These are phyloP conservation scores for Penicillium sp. DNA, from an alignment of 2,329 filamentous ascomycete species.

Conservation along the genomic window DNA sequence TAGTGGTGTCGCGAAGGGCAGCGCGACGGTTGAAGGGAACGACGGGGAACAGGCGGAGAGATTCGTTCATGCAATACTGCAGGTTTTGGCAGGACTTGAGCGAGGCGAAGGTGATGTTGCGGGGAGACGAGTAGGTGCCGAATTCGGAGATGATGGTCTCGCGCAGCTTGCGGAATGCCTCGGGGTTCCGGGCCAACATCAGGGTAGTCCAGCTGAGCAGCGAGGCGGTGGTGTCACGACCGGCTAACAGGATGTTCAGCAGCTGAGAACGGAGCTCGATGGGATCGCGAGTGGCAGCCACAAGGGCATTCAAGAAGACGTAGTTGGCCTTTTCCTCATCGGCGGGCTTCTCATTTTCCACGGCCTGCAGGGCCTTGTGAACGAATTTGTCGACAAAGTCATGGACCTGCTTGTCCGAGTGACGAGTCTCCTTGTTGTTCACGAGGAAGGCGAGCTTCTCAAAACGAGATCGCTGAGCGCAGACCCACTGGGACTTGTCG, in stretches of 20 bases:
- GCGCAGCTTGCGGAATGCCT: constrained; percentile 37
- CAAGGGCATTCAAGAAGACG: constrained; percentile 51
- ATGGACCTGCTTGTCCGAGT: constrained; percentile 38
- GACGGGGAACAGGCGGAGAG: constrained; percentile 46
- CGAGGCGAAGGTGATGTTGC: constrained; percentile 42
- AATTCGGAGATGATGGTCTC: constrained; percentile 35
- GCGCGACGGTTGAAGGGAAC: constrained; percentile 48
- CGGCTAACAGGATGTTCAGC: constrained; percentile 53
- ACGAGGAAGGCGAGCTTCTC: constrained; percentile 28
- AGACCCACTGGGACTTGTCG: constrained; percentile 34
- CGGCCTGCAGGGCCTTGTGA: constrained; percentile 35
- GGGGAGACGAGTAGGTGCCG: constrained; percentile 39
- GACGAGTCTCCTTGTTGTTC: constrained; percentile 31
- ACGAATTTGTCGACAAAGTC: constrained; percentile 49
- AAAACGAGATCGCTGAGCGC: constrained; percentile 25
- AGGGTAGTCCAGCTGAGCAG: constrained; percentile 47
- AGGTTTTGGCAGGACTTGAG: constrained; percentile 44
- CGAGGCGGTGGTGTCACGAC: constrained; percentile 54
- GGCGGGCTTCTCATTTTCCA: constrained; percentile 25
- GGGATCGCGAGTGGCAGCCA: constrained; percentile 47
- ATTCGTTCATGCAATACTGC: constrained; percentile 38
- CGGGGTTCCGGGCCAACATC: constrained; percentile 41
- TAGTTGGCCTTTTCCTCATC: constrained; percentile 39
- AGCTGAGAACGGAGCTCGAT: constrained; percentile 49
- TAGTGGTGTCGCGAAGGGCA: constrained; percentile 42